Percentiles rank a stretch among this genome's conserved stretches.
Evolutionary conservation across 2,329 filamentous ascomycete species (phyloP).

Genomic region (Verticillium nonalfalfae): DNA sequence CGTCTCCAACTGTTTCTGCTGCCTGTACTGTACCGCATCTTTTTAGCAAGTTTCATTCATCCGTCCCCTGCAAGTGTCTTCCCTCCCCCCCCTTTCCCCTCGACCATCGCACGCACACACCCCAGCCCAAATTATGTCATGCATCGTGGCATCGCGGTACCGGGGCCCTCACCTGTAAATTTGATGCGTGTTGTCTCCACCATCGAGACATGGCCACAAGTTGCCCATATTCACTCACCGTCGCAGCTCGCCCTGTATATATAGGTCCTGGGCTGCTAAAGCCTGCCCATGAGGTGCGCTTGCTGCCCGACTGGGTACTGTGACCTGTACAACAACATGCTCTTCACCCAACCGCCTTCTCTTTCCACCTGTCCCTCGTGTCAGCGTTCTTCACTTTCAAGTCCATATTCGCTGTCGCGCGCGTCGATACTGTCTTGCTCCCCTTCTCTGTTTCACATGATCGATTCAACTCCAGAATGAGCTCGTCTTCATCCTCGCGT

Average conservation of each 20-base stretch:
- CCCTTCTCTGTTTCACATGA: neutral
- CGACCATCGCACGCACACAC: conserved; percentile 3
- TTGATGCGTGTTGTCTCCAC: conserved; percentile 17
- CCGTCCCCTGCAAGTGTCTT: conserved; percentile 9
- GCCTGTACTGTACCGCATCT: neutral
- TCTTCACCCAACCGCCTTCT: conserved; percentile 2
- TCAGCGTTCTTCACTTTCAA: conserved; percentile 8
- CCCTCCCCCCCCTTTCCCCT: conserved; percentile 2
- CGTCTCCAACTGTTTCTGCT: conserved; percentile 1
- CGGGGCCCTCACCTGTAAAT: conserved; percentile 25
- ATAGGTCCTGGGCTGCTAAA: conserved; percentile 6
- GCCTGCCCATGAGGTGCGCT: conserved; percentile 1
- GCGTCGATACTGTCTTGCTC: neutral
- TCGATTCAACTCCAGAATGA: conserved; percentile 20
- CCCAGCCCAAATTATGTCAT: conserved; percentile 37
- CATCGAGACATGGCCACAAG: conserved; percentile 7
- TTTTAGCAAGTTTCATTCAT: conserved; percentile 11
- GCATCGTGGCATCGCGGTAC: conserved; percentile 29
- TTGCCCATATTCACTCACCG: conserved; percentile 10
- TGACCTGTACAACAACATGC: conserved; percentile 8
- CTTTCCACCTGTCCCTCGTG: conserved; percentile 6
- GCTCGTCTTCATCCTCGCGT: conserved; percentile 30
- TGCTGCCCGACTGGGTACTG: conserved; percentile 10
- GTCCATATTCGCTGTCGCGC: conserved; percentile 1
- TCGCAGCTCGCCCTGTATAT: conserved; percentile 5